phyloP scores from a whole-genome alignment of 2,329 filamentous ascomycete species.

The Emmonsiellopsis sp. region DNA sequence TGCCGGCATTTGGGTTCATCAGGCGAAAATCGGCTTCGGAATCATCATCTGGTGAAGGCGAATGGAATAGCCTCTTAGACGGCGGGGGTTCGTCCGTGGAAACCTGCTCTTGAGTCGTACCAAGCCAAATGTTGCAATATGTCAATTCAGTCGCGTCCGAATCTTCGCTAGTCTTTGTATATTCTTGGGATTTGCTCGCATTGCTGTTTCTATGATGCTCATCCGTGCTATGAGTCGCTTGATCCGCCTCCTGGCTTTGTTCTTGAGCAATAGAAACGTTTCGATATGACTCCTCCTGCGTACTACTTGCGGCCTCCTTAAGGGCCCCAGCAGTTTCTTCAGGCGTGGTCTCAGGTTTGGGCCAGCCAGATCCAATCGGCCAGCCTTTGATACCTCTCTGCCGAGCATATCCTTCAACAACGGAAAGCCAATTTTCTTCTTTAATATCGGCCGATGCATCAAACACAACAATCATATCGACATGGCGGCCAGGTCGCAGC shows the following conservation, averaged over 20 bases:
- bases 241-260: conserved; percentile 18
- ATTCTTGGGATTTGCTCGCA: conserved; percentile 36
- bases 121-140: conserved; percentile 87
- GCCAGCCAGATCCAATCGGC: conserved; percentile 90
- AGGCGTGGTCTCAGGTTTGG: conserved; percentile 45
- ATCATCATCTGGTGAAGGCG: conserved; percentile 42
- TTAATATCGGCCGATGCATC: conserved; percentile 90
- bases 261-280: conserved; percentile 53
- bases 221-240: conserved; percentile 2
- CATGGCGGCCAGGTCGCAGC: conserved; percentile 73
- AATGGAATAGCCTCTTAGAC: conserved; percentile 39
- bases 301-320: conserved; percentile 55
- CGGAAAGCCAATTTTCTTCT: conserved; percentile 91
- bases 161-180: conserved; percentile 27
- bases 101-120: conserved; percentile 65
- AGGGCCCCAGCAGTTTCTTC: conserved; percentile 56
- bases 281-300: conserved; percentile 49
- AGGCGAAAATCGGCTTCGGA: conserved; percentile 58
- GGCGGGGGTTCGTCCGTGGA: conserved; percentile 43
- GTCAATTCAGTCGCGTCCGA: conserved; percentile 49
- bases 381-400: conserved; percentile 89
- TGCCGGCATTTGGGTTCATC: conserved; percentile 68
- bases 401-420: conserved; percentile 83
- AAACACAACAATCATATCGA: conserved; percentile 87
- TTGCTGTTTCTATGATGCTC: conserved; percentile 18